Evolutionary conservation across 495 filamentous ascomycete genomes (phyloP), one percentile per base, ranked within the genome.

Genomic region (Chaetomium fimeti): DNA sequence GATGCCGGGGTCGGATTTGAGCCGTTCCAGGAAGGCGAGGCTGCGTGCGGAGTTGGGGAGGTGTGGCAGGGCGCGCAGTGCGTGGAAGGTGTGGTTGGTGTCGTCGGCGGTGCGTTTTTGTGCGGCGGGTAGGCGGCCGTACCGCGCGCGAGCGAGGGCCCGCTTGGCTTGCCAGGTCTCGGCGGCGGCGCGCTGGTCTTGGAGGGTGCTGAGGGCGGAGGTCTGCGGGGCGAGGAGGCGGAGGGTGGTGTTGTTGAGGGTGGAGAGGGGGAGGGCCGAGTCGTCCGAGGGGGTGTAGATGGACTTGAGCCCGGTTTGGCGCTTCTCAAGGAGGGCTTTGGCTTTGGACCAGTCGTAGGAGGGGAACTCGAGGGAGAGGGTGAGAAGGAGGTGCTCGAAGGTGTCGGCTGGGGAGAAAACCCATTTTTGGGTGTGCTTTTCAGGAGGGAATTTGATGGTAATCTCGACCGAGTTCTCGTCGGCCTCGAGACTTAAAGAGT

Each of bases 1-100:
- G 77, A 98, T 94, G 45, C 94, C 94, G 0, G 91, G 86, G 80
- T 98, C 94, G 61, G 85, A 81, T 66, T 85, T 84, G 7, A 98
- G 82, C 0, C 90, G 86, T 68, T 88, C 79, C 36, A 98, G 87
- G 75, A 92, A 94, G n/a, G 78, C 71, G 2, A 85, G 82, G 13
- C 85, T 87, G 57, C 84, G 84, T 11, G 83, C 72, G 0, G 92
- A 87, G 67, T 88, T 78, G 0, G 93, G 92, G 0, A 98, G 88
- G 77, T 96, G 86, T 0, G 85, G 75, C 2, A 97, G 87, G 2
- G 91, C 90, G 18, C 87, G 84, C 28, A 96, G 74, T 12, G 83
- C 85, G 70, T 85, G 83, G 83, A 98, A 98, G 12, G 89, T 95
- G 82, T 96, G 95, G 64, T 77, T 80, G 49, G 74, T 72, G 69